A percentile compares a stretch with the other conserved stretches of the same genome.
Conservation (phyloP, 2,329 filamentous ascomycete genomes). For the Alternaria ethzedia region DNA sequence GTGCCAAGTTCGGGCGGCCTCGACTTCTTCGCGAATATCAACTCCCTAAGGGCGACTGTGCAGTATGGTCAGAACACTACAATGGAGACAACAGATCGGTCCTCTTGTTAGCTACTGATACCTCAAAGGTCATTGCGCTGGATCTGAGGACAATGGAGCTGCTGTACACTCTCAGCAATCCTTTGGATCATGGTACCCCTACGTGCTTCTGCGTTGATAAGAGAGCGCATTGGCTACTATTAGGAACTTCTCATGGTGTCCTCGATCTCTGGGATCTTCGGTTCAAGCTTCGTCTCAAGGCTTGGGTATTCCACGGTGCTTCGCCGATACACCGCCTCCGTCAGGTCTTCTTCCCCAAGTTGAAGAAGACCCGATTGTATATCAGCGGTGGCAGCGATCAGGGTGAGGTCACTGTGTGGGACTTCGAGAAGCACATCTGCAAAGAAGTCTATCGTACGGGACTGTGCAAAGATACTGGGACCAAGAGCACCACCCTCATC, state of each 20-base stretch:
- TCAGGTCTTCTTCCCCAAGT: conserved; percentile 61
- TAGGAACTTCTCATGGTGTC: conserved; percentile 92
- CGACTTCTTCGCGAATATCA: conserved; percentile 75
- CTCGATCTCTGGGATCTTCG: conserved; percentile 94
- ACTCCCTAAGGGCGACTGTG: conserved; percentile 75
- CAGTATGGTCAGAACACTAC: conserved; percentile 92
- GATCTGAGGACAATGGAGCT: conserved; percentile 87
- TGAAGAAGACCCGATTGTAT: conserved; percentile 81
- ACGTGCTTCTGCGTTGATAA: conserved; percentile 90
- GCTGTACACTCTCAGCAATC: conserved; percentile 81
- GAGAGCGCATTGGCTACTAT: conserved; percentile 85
- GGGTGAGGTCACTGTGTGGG: conserved; percentile 94
- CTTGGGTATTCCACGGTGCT: conserved; percentile 85
- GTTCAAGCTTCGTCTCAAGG: conserved; percentile 87
- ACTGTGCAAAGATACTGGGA: conserved; percentile 36
- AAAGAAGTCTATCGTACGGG: conserved; percentile 83
- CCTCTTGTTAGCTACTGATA: conserved; percentile 84
- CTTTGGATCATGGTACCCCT: conserved; percentile 87
- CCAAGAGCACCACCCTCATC: conserved; percentile 72
- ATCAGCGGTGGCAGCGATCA: conserved; percentile 86
- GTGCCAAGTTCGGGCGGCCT: conserved; percentile 76
- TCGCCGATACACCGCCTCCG: conserved; percentile 79
- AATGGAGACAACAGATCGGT: conserved; percentile 82
- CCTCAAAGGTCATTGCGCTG: conserved; percentile 80
- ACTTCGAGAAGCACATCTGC: conserved; percentile 87